These are phyloP conservation scores for Acacia confusa DNA, from an alignment of 306 rosid genomes.

Conservation along the genomic window DNA sequence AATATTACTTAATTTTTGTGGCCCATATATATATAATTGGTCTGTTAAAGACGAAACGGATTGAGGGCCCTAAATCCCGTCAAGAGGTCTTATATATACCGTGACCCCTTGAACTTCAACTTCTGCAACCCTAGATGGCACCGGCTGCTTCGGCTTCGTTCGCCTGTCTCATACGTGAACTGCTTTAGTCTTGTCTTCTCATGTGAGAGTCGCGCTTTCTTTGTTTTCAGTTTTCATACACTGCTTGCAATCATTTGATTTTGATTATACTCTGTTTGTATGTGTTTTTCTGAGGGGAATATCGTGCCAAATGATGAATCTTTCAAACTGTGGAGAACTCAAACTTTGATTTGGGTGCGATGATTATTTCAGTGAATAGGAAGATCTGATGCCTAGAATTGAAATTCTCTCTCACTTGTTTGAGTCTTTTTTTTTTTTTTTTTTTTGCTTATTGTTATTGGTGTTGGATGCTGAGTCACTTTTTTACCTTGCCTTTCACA, in stretches of 20 bases:
- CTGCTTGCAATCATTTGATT: background rate
- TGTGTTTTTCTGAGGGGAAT: background rate
- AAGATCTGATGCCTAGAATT: conserved; percentile 39
- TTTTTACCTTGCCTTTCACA: background rate
- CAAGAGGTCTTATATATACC: background rate
- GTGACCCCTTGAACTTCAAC: rapidly evolving
- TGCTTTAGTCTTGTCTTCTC: background rate
- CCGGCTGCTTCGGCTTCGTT: background rate
- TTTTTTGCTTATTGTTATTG: background rate
- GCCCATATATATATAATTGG: background rate
- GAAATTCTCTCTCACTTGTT: background rate
- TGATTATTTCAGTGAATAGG: conserved; percentile 41
- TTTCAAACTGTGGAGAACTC: conserved; percentile 35
- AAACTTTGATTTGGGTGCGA: conserved; percentile 33
- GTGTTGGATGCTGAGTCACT: background rate
- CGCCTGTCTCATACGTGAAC: rapidly evolving
- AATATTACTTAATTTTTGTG: background rate
- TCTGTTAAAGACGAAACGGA: background rate
- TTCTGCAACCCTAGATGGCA: conserved; percentile 23
- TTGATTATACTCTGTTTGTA: background rate
- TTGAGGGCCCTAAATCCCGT: background rate
- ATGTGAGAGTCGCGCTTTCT: background rate
- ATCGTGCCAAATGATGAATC: conserved; percentile 36
- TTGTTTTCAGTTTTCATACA: background rate
- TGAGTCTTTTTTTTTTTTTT: too few species aligned